A percentile compares a stretch with the other conserved stretches of the same genome.
phyloP scores from a whole-genome alignment of 495 filamentous ascomycete genomes.

The Penicillium longicatenatum region DNA sequence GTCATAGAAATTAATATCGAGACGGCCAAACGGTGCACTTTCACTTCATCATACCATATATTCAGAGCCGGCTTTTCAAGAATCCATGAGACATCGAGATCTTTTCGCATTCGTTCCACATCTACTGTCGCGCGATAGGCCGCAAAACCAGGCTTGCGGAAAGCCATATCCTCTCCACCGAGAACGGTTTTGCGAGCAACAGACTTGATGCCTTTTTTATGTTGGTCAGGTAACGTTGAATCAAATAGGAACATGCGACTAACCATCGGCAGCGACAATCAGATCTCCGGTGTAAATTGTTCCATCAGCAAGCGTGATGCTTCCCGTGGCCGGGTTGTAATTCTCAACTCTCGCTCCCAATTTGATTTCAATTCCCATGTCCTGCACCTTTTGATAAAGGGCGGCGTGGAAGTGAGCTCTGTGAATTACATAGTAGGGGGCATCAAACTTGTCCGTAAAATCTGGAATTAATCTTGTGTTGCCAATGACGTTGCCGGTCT shows the following conservation, averaged over 20 bases:
- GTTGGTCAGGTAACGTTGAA: not conserved
- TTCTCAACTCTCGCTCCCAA: conserved; percentile 23
- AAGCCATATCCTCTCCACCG: conserved; percentile 18
- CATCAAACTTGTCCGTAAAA: conserved; percentile 34
- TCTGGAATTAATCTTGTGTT: conserved; percentile 38
- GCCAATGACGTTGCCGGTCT: conserved; percentile 41
- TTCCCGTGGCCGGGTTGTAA: conserved; percentile 25
- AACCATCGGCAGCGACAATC: conserved; percentile 49
- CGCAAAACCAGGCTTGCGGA: conserved; percentile 33
- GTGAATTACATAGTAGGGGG: conserved; percentile 49
- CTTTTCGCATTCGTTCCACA: conserved; percentile 36
- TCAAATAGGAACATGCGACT: not conserved
- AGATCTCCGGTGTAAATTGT: conserved; percentile 30
- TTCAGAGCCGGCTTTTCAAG: conserved; percentile 42
- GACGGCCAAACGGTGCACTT: not conserved
- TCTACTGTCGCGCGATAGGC: conserved; percentile 48
- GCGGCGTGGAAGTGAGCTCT: conserved; percentile 44
- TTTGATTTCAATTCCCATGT: conserved; percentile 35
- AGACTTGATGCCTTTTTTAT: conserved; percentile 36
- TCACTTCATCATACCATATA: conserved; percentile 33
- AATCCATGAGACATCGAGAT: conserved; percentile 42
- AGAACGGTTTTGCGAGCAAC: conserved; percentile 28
- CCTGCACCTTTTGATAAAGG: conserved; percentile 30
- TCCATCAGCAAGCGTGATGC: conserved; percentile 23
- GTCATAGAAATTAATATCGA: not conserved